These are phyloP conservation scores for Lactarius pseudohatsudake DNA, from an alignment of 768 basidiomycete genomes.

Conservation along the genomic window DNA sequence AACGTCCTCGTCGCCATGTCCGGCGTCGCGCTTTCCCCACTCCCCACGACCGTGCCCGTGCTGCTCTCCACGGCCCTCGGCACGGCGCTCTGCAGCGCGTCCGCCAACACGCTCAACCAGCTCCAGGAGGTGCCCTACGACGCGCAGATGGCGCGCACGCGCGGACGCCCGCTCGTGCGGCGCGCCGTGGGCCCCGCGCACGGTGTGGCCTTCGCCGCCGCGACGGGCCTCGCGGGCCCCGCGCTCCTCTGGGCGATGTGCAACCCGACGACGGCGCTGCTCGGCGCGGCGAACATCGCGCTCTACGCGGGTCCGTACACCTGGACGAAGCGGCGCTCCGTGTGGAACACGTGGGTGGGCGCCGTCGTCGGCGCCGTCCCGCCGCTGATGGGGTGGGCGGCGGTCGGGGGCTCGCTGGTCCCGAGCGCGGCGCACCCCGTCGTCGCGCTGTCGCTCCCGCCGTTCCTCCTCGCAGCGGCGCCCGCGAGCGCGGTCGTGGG, in stretches of 20 bases:
- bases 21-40: constrained; percentile 88
- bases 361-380: constrained; percentile 90
- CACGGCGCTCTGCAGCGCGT: constrained; percentile 86
- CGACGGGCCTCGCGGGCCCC: constrained; percentile 78
- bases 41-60: constrained; percentile 79
- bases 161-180: constrained; percentile 82
- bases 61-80: constrained; percentile 86
- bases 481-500: constrained; percentile 36
- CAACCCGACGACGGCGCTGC: constrained; percentile 79
- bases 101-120: constrained; percentile 94
- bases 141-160: constrained; percentile 93
- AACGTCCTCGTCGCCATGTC: constrained; percentile 89
- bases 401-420: constrained; percentile 78
- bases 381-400: constrained; percentile 98
- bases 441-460: constrained; percentile 58
- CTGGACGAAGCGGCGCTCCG: constrained; percentile 79
- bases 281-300: constrained; percentile 81
- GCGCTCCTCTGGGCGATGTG: constrained; percentile 76
- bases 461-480: constrained; percentile 43
- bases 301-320: constrained; percentile 94
- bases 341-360: constrained; percentile 93
- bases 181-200: constrained; percentile 83
- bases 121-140: constrained; percentile 94
- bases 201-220: constrained; percentile 73
- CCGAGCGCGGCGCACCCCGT: constrained; percentile 62